Conservation (phyloP, 2,329 filamentous ascomycete genomes). For the Cordyceps cicadae region DNA sequence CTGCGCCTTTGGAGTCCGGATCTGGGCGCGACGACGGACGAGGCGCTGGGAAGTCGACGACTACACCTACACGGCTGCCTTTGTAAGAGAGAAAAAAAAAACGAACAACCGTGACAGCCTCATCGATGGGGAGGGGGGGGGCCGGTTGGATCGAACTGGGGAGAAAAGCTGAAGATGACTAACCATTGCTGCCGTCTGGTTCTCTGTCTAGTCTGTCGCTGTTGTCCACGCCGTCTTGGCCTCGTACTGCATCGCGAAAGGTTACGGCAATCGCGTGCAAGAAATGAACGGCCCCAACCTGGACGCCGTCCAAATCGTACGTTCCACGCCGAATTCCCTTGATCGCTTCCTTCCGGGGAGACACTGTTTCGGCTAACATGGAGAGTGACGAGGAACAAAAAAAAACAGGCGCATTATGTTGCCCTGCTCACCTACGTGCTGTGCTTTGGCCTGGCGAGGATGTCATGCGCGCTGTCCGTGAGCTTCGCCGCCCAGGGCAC, state of each 20-base stretch:
- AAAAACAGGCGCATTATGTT: background rate
- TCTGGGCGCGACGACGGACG: background rate
- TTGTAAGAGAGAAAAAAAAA: slow-evolving; percentile 3
- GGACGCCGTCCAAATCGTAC: background rate
- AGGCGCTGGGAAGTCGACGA: background rate
- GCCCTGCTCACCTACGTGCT: slow-evolving; percentile 1
- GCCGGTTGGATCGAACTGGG: background rate
- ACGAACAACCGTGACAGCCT: background rate
- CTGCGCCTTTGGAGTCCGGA: background rate
- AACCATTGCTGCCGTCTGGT: background rate
- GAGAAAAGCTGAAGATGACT: background rate
- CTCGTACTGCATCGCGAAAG: background rate
- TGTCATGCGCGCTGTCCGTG: background rate
- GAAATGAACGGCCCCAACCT: background rate
- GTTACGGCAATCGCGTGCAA: background rate
- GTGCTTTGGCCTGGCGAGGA: background rate
- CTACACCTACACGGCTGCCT: background rate
- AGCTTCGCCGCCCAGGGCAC: background rate
- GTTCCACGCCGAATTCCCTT: too few species aligned
- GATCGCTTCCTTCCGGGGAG: too few species aligned
- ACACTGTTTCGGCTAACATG: background rate
- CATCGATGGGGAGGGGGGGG: background rate
- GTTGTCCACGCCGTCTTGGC: background rate
- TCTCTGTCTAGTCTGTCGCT: background rate
- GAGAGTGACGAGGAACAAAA: background rate